These are phyloP conservation scores for Ganoderma resinaceum DNA, from an alignment of 1,284 basidiomycete species.

Conservation along the genomic window DNA sequence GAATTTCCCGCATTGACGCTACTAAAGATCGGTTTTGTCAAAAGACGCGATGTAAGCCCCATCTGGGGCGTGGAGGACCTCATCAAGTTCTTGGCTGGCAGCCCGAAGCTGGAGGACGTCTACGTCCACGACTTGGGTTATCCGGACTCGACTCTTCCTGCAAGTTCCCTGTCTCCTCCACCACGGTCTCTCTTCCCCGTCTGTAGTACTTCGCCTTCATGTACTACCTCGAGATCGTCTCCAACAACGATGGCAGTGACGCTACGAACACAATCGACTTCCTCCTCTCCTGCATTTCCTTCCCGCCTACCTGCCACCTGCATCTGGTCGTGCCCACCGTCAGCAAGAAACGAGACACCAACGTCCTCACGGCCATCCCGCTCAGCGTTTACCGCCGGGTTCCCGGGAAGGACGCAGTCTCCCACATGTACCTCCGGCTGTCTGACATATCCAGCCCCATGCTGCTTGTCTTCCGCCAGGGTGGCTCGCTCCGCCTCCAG, in stretches of 20 bases:
- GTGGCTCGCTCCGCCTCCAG: not conserved
- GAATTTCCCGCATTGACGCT: conserved; percentile 1
- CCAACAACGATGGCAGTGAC: no score
- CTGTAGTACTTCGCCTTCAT: conserved; percentile 7
- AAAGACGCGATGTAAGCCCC: not conserved
- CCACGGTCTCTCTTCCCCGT: not conserved
- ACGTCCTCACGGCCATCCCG: not conserved
- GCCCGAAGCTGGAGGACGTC: conserved; percentile 7
- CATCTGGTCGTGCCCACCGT: not conserved
- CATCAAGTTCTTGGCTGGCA: conserved; percentile 5
- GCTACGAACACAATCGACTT: not conserved
- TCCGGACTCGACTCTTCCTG: no score
- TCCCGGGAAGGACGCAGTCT: not conserved
- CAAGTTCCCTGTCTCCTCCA: not conserved
- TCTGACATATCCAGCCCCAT: not conserved
- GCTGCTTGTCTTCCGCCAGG: not conserved
- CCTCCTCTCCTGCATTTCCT: not conserved
- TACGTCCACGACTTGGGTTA: not conserved
- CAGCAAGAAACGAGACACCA: no score
- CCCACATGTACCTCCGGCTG: not conserved
- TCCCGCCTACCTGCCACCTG: conserved; percentile 8
- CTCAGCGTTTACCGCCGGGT: not conserved
- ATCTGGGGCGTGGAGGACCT: conserved; percentile 6
- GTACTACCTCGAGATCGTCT: not conserved
- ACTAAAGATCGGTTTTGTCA: not conserved